phyloP scores from a whole-genome alignment of 345 rosid species.

The Eucalyptus cloeziana region DNA sequence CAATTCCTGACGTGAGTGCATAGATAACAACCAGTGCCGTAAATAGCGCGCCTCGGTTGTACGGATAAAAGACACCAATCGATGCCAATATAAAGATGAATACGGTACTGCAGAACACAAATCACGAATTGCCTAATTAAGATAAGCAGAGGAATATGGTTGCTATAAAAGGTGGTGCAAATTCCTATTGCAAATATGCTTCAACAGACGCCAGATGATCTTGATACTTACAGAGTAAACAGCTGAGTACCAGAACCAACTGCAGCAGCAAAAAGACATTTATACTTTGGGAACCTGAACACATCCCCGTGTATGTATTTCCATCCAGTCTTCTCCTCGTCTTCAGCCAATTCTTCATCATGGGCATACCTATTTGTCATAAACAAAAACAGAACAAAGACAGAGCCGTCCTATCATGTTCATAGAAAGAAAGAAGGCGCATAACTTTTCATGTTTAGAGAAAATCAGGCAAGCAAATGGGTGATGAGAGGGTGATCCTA shows the following conservation, averaged over 20 bases:
- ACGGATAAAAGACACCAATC: conserved; percentile 39
- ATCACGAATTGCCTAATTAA: not conserved
- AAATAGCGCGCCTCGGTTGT: conserved; percentile 28
- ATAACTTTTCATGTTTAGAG: not conserved
- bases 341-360: conserved; percentile 32
- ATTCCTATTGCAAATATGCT: not conserved
- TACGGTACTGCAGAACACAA: conserved; percentile 9
- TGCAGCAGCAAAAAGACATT: conserved; percentile 25
- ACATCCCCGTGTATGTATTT: conserved; percentile 37
- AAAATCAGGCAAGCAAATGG: not conserved
- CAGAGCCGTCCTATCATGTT: not conserved
- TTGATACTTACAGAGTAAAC: conserved; percentile 26
- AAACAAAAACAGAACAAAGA: not conserved
- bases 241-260: conserved; percentile 39
- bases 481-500: not conserved
- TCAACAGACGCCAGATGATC: not conserved
- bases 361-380: conserved; percentile 16
- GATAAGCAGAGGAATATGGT: not conserved
- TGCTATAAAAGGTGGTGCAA: not conserved
- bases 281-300: conserved; percentile 25
- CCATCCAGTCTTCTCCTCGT: conserved; percentile 41
- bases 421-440: not conserved
- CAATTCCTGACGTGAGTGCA: conserved; percentile 42
- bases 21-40: conserved; percentile 35
- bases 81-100: conserved; percentile 29